Conservation (phyloP, 306 rosid species). For the Cicer pinnatifidum region DNA sequence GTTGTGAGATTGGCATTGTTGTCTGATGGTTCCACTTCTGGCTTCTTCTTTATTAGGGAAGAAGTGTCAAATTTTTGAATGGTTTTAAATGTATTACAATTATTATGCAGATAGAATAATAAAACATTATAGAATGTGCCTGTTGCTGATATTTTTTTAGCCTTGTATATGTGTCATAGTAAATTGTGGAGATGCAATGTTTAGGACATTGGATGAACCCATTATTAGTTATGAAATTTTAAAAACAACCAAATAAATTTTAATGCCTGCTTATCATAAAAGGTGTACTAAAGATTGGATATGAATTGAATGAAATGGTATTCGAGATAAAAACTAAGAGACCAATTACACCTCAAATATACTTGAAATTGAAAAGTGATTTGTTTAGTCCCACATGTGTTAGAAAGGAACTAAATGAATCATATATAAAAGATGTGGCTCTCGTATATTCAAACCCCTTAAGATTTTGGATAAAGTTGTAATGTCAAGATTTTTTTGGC, state of each 20-base stretch:
- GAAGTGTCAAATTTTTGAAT: conserved; percentile 17
- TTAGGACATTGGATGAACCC: not conserved
- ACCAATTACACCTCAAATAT: too few relatives aligned
- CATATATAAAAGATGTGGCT: too few relatives aligned
- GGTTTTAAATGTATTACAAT: not conserved
- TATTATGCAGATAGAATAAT: not conserved
- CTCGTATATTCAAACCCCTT: too few relatives aligned
- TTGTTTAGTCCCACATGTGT: too few relatives aligned
- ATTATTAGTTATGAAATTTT: not conserved
- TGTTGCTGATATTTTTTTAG: not conserved
- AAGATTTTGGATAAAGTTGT: too few relatives aligned
- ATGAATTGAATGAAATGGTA: not conserved
- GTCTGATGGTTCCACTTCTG: conserved; percentile 44
- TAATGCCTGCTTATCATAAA: not conserved
- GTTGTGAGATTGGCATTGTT: conserved; percentile 43
- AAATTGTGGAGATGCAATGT: not conserved
- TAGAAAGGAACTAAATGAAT: too few relatives aligned
- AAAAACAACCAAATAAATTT: not conserved
- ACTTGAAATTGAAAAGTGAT: too few relatives aligned
- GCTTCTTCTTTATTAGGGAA: conserved; percentile 21
- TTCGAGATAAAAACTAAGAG: too few relatives aligned
- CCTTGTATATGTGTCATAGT: not conserved
- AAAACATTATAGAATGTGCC: not conserved
- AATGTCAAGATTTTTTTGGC: too few relatives aligned
- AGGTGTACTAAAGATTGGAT: not conserved